Conservation (phyloP, 2,329 filamentous ascomycete genomes). For the Alternaria conjuncta region DNA sequence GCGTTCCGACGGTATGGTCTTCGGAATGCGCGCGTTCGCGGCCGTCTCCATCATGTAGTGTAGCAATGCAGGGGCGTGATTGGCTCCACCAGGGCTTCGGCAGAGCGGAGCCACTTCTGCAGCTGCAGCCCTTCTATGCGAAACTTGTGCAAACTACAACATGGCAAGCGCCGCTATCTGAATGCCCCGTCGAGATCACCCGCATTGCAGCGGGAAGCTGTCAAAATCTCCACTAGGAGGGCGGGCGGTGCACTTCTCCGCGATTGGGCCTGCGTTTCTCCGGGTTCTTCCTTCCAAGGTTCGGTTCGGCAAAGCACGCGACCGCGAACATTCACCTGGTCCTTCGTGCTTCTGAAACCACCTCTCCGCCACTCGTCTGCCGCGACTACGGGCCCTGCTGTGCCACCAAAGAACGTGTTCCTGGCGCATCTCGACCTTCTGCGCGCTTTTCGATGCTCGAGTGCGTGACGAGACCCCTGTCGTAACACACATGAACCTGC, state of each 20-base stretch:
- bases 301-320: slow-evolving; percentile 34
- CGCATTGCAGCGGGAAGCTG: slow-evolving; percentile 1
- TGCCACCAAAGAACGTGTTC: slow-evolving; percentile 41
- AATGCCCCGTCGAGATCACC: background rate
- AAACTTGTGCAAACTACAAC: slow-evolving; percentile 18
- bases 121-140: slow-evolving; percentile 6
- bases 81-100: slow-evolving; percentile 22
- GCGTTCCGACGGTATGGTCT: slow-evolving; percentile 36
- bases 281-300: slow-evolving; percentile 31
- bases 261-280: slow-evolving; percentile 18
- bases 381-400: slow-evolving; percentile 21
- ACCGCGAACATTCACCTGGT: slow-evolving; percentile 35
- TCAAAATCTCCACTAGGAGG: slow-evolving; percentile 16
- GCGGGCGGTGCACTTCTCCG: slow-evolving; percentile 26
- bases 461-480: slow-evolving; percentile 28
- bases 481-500: slow-evolving; percentile 33
- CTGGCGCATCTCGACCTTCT: slow-evolving; percentile 19
- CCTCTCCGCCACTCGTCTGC: slow-evolving; percentile 24
- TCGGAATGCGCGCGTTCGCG: slow-evolving; percentile 40
- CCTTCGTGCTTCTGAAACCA: slow-evolving; percentile 31
- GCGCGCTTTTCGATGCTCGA: slow-evolving; percentile 29
- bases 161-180: slow-evolving; percentile 13
- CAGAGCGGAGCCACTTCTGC: slow-evolving; percentile 24
- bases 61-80: slow-evolving; percentile 25
- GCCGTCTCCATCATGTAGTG: slow-evolving; percentile 26